These are phyloP conservation scores for Thalassiosira delicatula DNA, from an alignment of 352 stramenopile genomes.

Conservation along the genomic window DNA sequence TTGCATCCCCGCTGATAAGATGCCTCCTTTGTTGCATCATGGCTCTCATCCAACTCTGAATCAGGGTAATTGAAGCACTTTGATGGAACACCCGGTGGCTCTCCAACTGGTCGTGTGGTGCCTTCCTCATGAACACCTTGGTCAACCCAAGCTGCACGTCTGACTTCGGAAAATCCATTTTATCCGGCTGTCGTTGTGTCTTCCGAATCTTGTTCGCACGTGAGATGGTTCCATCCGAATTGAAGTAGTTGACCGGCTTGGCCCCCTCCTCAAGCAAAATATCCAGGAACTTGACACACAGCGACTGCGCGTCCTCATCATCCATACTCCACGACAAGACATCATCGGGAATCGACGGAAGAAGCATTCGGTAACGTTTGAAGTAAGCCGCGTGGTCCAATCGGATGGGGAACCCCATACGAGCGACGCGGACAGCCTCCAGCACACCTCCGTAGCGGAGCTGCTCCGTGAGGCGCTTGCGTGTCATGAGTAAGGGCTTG, in stretches of 20 bases:
- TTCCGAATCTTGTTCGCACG: slow-evolving; percentile 80
- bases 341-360: slow-evolving; percentile 68
- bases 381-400: slow-evolving; percentile 88
- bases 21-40: slow-evolving; percentile 75
- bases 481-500: slow-evolving; percentile 86
- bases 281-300: slow-evolving; percentile 82
- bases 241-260: slow-evolving; percentile 62
- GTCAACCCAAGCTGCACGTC: slow-evolving; percentile 87
- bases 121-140: slow-evolving; percentile 84
- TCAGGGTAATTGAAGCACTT: slow-evolving; percentile 58
- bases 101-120: slow-evolving; percentile 82
- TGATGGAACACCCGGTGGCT: slow-evolving; percentile 67
- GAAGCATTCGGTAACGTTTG: slow-evolving; percentile 83
- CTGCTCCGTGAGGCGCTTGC: slow-evolving; percentile 92
- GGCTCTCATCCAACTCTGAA: slow-evolving; percentile 79
- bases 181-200: slow-evolving; percentile 76
- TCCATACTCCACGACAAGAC: slow-evolving; percentile 81
- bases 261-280: slow-evolving; percentile 77
- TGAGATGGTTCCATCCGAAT: slow-evolving; percentile 72
- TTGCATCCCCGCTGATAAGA: slow-evolving; percentile 72
- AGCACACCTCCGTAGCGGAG: slow-evolving; percentile 93
- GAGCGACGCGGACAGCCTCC: slow-evolving; percentile 94
- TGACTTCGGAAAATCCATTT: slow-evolving; percentile 78
- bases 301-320: slow-evolving; percentile 74
- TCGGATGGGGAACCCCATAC: slow-evolving; percentile 94